Evolutionary conservation across 1,139 yeast genomes (phyloP).

Genomic region (Suhomyces wounanorum): DNA sequence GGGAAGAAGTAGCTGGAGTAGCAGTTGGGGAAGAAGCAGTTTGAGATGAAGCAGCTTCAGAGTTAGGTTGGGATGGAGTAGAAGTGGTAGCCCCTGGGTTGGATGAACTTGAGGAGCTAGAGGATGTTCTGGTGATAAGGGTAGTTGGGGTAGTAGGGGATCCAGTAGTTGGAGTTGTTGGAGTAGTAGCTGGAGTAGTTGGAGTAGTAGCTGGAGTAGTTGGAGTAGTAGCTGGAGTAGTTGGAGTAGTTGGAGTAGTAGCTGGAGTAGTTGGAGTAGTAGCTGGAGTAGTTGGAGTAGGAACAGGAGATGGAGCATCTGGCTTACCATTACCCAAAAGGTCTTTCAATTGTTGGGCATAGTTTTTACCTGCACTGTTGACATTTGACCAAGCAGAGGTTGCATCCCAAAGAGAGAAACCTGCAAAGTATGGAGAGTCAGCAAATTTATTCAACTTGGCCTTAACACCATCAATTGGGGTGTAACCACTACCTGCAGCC

Average conservation of each 20-base stretch:
- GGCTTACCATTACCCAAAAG: constrained; percentile 11
- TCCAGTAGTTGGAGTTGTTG: constrained; percentile 4
- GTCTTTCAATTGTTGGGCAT: constrained; percentile 18
- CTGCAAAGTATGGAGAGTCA: constrained; percentile 62
- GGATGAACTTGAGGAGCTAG: not conserved
- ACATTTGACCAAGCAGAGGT: constrained; percentile 35
- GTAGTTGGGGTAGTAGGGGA: constrained; percentile 6
- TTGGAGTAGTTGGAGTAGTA: constrained; percentile 5
- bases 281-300: constrained; percentile 6
- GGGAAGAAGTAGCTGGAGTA: no score
- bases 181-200: not conserved
- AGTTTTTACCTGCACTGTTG: constrained; percentile 15
- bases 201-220: constrained; percentile 5
- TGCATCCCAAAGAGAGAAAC: constrained; percentile 91
- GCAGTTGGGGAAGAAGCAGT: not conserved
- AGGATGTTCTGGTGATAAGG: constrained; percentile 1
- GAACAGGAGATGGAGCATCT: constrained; percentile 6
- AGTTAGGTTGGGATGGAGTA: not conserved
- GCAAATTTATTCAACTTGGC: constrained; percentile 30
- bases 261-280: constrained; percentile 8
- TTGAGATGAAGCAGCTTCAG: not conserved
- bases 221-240: no score
- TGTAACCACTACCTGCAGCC: constrained; percentile 72
- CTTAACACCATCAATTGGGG: constrained; percentile 22
- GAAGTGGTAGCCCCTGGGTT: not conserved